Conservation (phyloP, 371 early-diverging fungal genomes). For the Furculomyces boomerangus region DNA sequence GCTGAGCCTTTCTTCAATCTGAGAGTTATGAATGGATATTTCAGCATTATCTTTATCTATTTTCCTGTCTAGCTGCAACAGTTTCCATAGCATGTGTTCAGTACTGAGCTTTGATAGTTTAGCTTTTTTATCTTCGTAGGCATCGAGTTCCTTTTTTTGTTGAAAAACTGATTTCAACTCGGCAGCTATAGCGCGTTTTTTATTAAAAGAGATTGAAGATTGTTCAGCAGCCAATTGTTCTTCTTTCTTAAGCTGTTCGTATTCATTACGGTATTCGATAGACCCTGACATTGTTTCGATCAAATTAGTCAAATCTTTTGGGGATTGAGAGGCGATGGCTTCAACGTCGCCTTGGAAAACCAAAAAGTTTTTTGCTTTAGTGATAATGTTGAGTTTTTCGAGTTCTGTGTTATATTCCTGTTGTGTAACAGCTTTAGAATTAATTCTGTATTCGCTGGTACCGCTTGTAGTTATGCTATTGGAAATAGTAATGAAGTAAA, state of each 20-base stretch:
- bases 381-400: slow-evolving; percentile 77
- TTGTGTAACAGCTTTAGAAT: slow-evolving; percentile 47
- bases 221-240: slow-evolving; percentile 78
- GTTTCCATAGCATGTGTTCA: slow-evolving; percentile 65
- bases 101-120: slow-evolving; percentile 35
- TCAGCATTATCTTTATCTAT: slow-evolving; percentile 29
- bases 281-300: slow-evolving; percentile 87
- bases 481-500: neutral
- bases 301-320: slow-evolving; percentile 80
- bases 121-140: slow-evolving; percentile 46
- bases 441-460: slow-evolving; percentile 73
- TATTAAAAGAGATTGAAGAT: slow-evolving; percentile 71
- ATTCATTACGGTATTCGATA: slow-evolving; percentile 68
- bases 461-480: slow-evolving; percentile 52
- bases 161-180: slow-evolving; percentile 83
- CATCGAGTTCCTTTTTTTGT: slow-evolving; percentile 79
- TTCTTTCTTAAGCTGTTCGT: slow-evolving; percentile 60
- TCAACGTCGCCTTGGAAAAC: slow-evolving; percentile 99
- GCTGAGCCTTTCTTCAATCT: slow-evolving; percentile 16
- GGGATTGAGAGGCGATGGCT: slow-evolving; percentile 87
- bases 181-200: slow-evolving; percentile 62
- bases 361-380: slow-evolving; percentile 92
- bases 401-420: slow-evolving; percentile 57
- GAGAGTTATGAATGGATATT: slow-evolving; percentile 21
- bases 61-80: slow-evolving; percentile 63